phyloP scores from a whole-genome alignment of 148 eudicot genomes.

The Amaranthus hypochondriacus region DNA sequence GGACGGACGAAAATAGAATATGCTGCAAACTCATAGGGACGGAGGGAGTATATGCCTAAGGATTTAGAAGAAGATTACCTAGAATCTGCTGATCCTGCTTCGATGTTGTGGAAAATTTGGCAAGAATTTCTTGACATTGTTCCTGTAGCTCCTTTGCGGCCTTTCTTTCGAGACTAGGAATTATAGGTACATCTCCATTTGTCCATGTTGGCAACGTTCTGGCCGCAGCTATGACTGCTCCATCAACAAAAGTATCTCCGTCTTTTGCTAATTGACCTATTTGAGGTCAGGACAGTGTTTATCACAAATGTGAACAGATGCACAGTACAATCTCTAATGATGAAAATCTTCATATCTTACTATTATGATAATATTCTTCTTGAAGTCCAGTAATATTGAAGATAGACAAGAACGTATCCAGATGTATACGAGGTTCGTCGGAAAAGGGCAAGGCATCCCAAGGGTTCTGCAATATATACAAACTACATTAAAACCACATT shows the following conservation, averaged over 20 bases:
- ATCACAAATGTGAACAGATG: background rate
- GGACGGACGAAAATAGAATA: too few species aligned
- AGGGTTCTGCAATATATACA: constrained; percentile 65
- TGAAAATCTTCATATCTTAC: constrained; percentile 33
- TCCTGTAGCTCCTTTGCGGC: constrained; percentile 85
- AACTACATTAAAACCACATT: background rate
- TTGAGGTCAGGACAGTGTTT: constrained; percentile 4
- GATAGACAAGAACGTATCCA: constrained; percentile 96
- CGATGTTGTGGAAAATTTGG: constrained; percentile 58
- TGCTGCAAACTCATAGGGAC: too few species aligned
- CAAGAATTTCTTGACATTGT: constrained; percentile 79
- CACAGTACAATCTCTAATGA: background rate
- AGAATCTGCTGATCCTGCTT: constrained; percentile 72
- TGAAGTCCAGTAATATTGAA: constrained; percentile 85
- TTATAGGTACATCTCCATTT: constrained; percentile 68
- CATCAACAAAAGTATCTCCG: constrained; percentile 70
- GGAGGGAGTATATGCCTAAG: too few species aligned
- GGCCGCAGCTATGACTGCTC: constrained; percentile 94
- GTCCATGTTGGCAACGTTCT: constrained; percentile 95
- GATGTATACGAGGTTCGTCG: constrained; percentile 62
- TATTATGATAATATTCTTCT: constrained; percentile 70
- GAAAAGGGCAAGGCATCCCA: constrained; percentile 91
- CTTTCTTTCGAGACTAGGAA: constrained; percentile 81
- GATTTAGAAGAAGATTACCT: constrained; percentile 40
- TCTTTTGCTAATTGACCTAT: constrained; percentile 51